Evolutionary conservation across 768 basidiomycete genomes (phyloP).

Genomic region (Amanita molliuscula): DNA sequence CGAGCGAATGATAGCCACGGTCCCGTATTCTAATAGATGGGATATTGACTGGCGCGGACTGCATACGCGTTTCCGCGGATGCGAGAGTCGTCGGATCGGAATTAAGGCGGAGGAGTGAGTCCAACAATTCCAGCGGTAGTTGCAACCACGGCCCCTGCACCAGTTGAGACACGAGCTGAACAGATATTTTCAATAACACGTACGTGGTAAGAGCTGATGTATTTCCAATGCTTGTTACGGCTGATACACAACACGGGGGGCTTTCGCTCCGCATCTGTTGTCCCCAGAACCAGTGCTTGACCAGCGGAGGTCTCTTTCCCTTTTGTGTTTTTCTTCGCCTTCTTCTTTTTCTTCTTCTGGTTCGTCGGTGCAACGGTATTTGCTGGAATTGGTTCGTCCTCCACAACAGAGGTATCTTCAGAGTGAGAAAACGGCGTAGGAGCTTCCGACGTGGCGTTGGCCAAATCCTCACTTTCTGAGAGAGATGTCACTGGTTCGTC

Average conservation of each 20-base stretch:
- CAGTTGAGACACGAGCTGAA: not conserved
- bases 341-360: conserved; percentile 64
- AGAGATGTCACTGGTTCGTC: conserved; percentile 11
- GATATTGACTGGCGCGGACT: conserved; percentile 22
- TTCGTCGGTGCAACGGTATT: conserved; percentile 13
- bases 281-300: conserved; percentile 19
- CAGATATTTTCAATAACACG: conserved; percentile 17
- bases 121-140: conserved; percentile 76
- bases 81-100: conserved; percentile 59
- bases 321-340: conserved; percentile 44
- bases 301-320: conserved; percentile 25
- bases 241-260: conserved; percentile 75
- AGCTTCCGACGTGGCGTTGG: conserved; percentile 13
- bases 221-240: conserved; percentile 91
- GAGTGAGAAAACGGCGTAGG: conserved; percentile 20
- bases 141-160: conserved; percentile 84
- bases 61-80: conserved; percentile 31
- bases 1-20: conserved; percentile 32
- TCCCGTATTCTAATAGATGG: conserved; percentile 30
- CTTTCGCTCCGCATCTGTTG: conserved; percentile 28
- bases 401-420: conserved; percentile 19
- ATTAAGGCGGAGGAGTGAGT: conserved; percentile 72
- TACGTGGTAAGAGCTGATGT: conserved; percentile 88
- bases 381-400: conserved; percentile 12
- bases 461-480: conserved; percentile 14